Percentiles rank a stretch among this genome's conserved stretches.
Evolutionary conservation across 106 monocot genomes (phyloP).

Genomic region (Dioscorea alata): DNA sequence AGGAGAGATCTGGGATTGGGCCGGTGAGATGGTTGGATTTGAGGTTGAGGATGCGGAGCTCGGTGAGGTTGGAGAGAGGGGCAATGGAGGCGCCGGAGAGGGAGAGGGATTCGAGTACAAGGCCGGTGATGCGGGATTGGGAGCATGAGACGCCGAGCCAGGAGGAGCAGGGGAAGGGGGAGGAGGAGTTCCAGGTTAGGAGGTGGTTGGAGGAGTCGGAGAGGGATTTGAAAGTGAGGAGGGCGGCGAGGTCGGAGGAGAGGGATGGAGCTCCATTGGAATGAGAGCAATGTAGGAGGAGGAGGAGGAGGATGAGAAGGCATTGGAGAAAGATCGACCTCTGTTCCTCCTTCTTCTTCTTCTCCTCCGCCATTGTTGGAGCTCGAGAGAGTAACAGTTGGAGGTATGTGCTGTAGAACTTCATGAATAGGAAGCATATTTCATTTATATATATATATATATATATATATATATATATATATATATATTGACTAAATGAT

Average conservation of each 20-base stretch:
- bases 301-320: background rate
- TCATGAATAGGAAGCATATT: too few relatives aligned
- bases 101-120: conserved; percentile 55
- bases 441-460: too few relatives aligned
- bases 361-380: too few relatives aligned
- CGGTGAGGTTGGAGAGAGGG: conserved; percentile 25
- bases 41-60: conserved; percentile 68
- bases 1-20: conserved; percentile 32
- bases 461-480: too few relatives aligned
- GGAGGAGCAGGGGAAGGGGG: conserved; percentile 30
- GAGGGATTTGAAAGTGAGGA: conserved; percentile 30
- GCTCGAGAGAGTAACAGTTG: too few relatives aligned
- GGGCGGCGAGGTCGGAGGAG: conserved; percentile 18
- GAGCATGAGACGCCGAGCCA: conserved; percentile 72
- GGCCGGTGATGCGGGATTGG: conserved; percentile 39
- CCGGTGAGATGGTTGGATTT: conserved; percentile 63
- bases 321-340: background rate
- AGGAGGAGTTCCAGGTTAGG: conserved; percentile 39
- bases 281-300: background rate
- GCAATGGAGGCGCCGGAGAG: conserved; percentile 28
- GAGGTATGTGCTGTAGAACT: too few relatives aligned
- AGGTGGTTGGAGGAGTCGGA: conserved; percentile 19
- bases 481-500: too few relatives aligned
- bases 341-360: too few relatives aligned
- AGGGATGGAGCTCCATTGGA: background rate